Conservation (phyloP, 768 basidiomycete species). For the Tylopilus sp. region DNA sequence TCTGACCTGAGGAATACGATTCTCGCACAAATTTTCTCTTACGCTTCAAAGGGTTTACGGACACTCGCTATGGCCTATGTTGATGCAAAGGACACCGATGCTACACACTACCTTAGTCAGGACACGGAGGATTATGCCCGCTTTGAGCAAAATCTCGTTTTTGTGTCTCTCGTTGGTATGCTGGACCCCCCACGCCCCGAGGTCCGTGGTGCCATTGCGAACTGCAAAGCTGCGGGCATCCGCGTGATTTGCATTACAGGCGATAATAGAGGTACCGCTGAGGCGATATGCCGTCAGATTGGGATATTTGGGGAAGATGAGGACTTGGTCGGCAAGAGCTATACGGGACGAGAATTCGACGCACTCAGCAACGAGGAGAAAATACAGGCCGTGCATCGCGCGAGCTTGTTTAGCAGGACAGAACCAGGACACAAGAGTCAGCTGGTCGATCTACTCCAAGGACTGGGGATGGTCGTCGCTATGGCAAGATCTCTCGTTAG, state of each 20-base stretch:
- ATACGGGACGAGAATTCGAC: conserved; percentile 91
- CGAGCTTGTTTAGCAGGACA: conserved; percentile 88
- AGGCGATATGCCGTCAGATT: conserved; percentile 95
- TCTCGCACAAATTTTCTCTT: conserved; percentile 62
- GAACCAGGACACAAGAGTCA: conserved; percentile 95
- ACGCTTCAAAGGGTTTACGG: conserved; percentile 80
- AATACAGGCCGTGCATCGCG: conserved; percentile 79
- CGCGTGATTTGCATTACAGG: conserved; percentile 97
- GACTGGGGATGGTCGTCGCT: conserved; percentile 88
- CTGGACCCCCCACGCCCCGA: conserved; percentile 96
- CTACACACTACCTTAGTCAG: conserved; percentile 77
- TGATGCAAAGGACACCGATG: conserved; percentile 71
- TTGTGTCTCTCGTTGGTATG: conserved; percentile 97
- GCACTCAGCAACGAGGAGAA: conserved; percentile 78
- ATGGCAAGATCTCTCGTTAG: conserved; percentile 57
- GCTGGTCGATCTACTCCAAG: conserved; percentile 90
- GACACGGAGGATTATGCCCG: conserved; percentile 78
- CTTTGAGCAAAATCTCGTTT: conserved; percentile 90
- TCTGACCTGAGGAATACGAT: conserved; percentile 55
- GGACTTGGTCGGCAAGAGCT: conserved; percentile 91
- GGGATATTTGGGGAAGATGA: conserved; percentile 88
- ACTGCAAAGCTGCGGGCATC: conserved; percentile 91
- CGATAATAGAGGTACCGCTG: conserved; percentile 96
- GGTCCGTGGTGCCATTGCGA: conserved; percentile 80
- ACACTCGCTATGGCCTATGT: conserved; percentile 90